phyloP scores from a whole-genome alignment of 2,329 filamentous ascomycete genomes.

The Paradendryphiella salina region DNA sequence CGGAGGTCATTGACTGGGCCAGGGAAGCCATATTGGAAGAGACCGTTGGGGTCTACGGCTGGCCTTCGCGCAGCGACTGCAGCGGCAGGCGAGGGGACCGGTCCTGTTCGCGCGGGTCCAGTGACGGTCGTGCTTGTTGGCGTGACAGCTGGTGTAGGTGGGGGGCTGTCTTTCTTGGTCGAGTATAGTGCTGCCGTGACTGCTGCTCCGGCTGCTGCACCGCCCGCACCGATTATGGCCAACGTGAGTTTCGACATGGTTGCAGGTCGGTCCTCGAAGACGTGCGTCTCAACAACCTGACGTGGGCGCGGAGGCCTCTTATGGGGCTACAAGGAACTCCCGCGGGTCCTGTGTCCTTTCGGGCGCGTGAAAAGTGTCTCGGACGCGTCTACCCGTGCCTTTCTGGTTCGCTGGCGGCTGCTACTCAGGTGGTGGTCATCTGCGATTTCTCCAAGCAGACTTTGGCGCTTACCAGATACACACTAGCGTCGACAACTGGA shows the following conservation, averaged over 20 bases:
- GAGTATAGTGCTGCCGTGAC: conserved; percentile 54
- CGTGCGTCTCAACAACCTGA: conserved; percentile 1
- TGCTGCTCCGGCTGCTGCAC: conserved; percentile 55
- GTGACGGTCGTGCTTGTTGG: conserved; percentile 44
- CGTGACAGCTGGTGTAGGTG: conserved; percentile 34
- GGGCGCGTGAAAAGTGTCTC: conserved; percentile 44
- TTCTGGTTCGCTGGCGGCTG: conserved; percentile 38
- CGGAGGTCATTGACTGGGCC: conserved; percentile 86
- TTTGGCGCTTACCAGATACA: conserved; percentile 20
- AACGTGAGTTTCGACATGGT: conserved; percentile 57
- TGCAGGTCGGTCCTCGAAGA: background rate
- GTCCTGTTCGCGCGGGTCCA: conserved; percentile 30
- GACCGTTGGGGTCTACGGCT: conserved; percentile 54
- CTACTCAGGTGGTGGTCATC: conserved; percentile 30
- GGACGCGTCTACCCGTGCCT: conserved; percentile 40
- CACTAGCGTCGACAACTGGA: conserved; percentile 18
- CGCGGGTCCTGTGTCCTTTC: conserved; percentile 32
- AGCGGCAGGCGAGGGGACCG: conserved; percentile 31
- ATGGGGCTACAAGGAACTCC: conserved; percentile 13
- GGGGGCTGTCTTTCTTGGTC: conserved; percentile 35
- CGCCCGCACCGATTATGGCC: conserved; percentile 54
- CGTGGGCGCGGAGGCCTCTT: conserved; percentile 16
- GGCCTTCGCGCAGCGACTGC: conserved; percentile 27
- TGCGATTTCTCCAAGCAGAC: conserved; percentile 28
- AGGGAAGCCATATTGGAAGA: conserved; percentile 73